Evolutionary conservation across 495 filamentous ascomycete genomes (phyloP).

Genomic region (Aspergillus taichungensis): DNA sequence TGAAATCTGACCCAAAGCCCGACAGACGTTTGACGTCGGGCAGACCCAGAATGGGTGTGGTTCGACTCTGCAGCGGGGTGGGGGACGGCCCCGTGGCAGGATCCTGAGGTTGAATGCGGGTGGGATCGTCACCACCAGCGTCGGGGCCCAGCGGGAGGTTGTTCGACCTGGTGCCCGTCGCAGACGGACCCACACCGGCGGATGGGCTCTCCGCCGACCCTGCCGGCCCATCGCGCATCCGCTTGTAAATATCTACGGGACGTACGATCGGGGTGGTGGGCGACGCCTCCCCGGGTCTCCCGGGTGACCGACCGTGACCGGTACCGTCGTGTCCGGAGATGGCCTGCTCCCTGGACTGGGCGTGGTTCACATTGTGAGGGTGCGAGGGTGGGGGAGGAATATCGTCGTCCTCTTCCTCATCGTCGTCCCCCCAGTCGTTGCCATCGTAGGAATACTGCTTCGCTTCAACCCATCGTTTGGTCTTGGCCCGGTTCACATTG

Average conservation of each 20-base stretch:
- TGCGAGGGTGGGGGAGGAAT: conserved; percentile 34
- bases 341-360: conserved; percentile 29
- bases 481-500: conserved; percentile 86
- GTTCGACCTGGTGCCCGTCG: conserved; percentile 4
- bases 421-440: conserved; percentile 78
- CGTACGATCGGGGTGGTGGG: conserved; percentile 50
- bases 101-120: too few species aligned
- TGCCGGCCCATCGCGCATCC: conserved; percentile 58
- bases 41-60: conserved; percentile 20
- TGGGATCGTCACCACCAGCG: too few species aligned
- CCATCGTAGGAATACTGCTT: conserved; percentile 84
- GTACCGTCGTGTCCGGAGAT: conserved; percentile 8
- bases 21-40: conserved; percentile 60
- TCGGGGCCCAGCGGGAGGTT: background rate
- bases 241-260: conserved; percentile 72
- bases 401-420: conserved; percentile 69
- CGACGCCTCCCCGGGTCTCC: conserved; percentile 14
- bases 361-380: conserved; percentile 24
- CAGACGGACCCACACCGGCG: conserved; percentile 7
- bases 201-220: conserved; percentile 8
- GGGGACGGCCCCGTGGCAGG: too few species aligned
- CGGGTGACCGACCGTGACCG: conserved; percentile 45
- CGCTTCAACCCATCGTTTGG: conserved; percentile 90
- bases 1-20: conserved; percentile 47
- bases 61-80: background rate